Percentiles rank a stretch among this genome's conserved stretches.
Evolutionary conservation across 106 monocot species (phyloP).

Genomic region (Acanthochlamys bracteata): DNA sequence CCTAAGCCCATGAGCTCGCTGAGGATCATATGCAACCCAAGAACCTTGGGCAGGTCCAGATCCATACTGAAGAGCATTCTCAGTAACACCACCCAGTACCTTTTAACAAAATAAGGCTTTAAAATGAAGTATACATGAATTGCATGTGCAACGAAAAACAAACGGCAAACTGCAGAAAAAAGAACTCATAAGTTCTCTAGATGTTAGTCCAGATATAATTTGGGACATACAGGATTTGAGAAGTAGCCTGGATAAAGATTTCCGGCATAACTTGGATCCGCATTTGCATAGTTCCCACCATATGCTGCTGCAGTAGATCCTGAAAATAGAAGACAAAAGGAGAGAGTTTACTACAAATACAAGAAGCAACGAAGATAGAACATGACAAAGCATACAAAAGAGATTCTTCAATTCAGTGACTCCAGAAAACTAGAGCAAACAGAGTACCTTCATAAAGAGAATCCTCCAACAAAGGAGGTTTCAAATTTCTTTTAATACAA

Average conservation of each 20-base stretch:
- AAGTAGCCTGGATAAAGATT: slow-evolving; percentile 64
- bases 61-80: slow-evolving; percentile 45
- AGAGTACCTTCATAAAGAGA: too few relatives aligned
- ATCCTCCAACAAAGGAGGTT: too few relatives aligned
- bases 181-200: too few relatives aligned
- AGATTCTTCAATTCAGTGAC: too few relatives aligned
- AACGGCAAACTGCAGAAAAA: too few relatives aligned
- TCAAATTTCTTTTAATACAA: too few relatives aligned
- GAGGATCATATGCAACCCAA: slow-evolving; percentile 65
- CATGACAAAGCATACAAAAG: too few relatives aligned
- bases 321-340: neutral
- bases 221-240: slow-evolving; percentile 51
- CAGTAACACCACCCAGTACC: slow-evolving; percentile 43
- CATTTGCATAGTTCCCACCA: slow-evolving; percentile 51
- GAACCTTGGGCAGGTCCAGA: slow-evolving; percentile 30
- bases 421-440: too few relatives aligned
- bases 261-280: slow-evolving; percentile 48
- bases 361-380: too few relatives aligned
- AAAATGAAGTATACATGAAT: neutral
- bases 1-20: slow-evolving; percentile 47
- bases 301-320: slow-evolving; percentile 30
- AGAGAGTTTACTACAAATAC: too few relatives aligned
- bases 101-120: slow-evolving; percentile 16
- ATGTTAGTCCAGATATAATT: too few relatives aligned
- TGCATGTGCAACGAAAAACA: neutral